Conservation (phyloP, 2,329 filamentous ascomycete genomes). For the Drechslerella coelobrocha region DNA sequence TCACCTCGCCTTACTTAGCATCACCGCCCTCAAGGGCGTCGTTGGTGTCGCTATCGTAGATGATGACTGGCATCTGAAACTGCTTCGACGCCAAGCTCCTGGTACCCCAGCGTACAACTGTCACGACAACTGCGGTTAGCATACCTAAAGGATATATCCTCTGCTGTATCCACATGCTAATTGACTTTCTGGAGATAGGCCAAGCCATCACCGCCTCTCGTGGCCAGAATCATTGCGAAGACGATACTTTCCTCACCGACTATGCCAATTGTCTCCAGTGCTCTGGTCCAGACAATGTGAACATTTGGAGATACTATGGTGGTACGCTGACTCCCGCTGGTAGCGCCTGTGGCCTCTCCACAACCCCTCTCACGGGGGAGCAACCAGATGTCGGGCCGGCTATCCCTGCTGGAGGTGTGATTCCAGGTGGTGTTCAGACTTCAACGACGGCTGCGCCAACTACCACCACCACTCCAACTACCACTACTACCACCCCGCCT, state of each 20-base stretch:
- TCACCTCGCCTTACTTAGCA: conserved; percentile 41
- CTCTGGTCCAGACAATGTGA: conserved; percentile 58
- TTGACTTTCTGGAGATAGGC: conserved; percentile 49
- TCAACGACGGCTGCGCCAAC: conserved; percentile 15
- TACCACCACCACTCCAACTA: conserved; percentile 10
- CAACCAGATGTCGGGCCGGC: conserved; percentile 30
- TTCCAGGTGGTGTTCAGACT: conserved; percentile 25
- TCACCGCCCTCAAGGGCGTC: conserved; percentile 37
- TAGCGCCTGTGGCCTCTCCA: conserved; percentile 54
- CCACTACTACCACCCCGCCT: conserved; percentile 12
- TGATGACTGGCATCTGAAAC: conserved; percentile 48
- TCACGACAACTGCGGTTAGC: conserved; percentile 64
- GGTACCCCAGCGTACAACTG: conserved; percentile 62
- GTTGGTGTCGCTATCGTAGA: conserved; percentile 34
- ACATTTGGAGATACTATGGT: conserved; percentile 62
- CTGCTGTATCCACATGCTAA: conserved; percentile 1
- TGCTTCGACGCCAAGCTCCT: conserved; percentile 61
- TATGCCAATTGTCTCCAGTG: conserved; percentile 62
- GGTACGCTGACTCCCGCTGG: conserved; percentile 57
- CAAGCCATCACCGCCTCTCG: conserved; percentile 58
- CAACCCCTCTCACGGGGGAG: conserved; percentile 35
- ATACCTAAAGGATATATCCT: not conserved
- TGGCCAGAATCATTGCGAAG: conserved; percentile 58
- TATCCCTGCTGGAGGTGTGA: conserved; percentile 31
- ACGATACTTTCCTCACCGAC: conserved; percentile 59